A percentile compares a stretch with the other conserved stretches of the same genome.
These are phyloP conservation scores for Aspergillus alliaceus DNA, from an alignment of 2,329 filamentous ascomycete species.

Conservation along the genomic window DNA sequence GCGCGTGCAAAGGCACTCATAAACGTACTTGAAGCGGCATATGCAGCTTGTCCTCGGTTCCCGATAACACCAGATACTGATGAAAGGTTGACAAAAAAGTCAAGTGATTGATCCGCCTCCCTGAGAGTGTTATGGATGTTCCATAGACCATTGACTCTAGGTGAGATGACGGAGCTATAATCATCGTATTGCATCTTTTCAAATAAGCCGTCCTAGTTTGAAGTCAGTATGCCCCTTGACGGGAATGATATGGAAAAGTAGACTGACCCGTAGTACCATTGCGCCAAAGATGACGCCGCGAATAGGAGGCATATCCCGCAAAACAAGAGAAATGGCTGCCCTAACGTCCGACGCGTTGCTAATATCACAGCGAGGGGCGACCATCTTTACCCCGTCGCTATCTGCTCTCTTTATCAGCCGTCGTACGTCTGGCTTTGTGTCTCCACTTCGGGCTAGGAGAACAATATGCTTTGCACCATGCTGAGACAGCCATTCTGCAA, in stretches of 20 bases:
- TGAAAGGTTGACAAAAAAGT: conserved; percentile 29
- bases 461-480: conserved; percentile 56
- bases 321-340: neutral
- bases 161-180: conserved; percentile 22
- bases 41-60: conserved; percentile 8
- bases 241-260: no score
- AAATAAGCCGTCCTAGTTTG: conserved; percentile 21
- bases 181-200: conserved; percentile 30
- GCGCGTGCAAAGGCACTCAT: conserved; percentile 32
- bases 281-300: conserved; percentile 48
- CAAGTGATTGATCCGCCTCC: conserved; percentile 11
- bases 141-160: conserved; percentile 29
- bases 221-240: no score
- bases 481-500: conserved; percentile 51
- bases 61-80: conserved; percentile 30
- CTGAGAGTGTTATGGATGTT: conserved; percentile 28
- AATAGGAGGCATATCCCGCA: conserved; percentile 29
- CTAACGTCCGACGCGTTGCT: neutral
- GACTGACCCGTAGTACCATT: conserved; percentile 43
- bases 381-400: neutral
- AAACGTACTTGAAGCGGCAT: conserved; percentile 25
- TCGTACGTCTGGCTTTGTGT: conserved; percentile 18
- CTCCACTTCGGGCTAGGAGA: conserved; percentile 52
- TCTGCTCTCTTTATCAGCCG: neutral
- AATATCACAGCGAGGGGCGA: neutral